Evolutionary conservation across 495 filamentous ascomycete species (phyloP).

Genomic region (Penicillium angulare): DNA sequence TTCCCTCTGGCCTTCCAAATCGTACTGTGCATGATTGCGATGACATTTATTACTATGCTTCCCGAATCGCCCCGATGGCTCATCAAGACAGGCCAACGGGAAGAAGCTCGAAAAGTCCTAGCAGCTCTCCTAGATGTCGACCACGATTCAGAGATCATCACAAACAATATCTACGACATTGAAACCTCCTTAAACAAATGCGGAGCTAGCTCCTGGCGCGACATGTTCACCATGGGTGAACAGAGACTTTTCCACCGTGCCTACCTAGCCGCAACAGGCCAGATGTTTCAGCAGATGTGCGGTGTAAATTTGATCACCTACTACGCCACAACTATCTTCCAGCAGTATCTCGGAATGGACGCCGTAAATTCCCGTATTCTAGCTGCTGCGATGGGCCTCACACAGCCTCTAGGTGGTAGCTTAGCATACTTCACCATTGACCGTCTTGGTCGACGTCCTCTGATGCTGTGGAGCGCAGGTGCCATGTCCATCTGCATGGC

Average conservation of each 20-base stretch:
- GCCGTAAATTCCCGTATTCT: constrained; percentile 82
- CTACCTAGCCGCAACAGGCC: constrained; percentile 30
- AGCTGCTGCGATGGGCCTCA: constrained; percentile 75
- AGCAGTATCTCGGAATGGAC: constrained; percentile 54
- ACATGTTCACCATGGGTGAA: constrained; percentile 35
- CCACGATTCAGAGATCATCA: constrained; percentile 25
- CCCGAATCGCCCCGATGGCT: constrained; percentile 63
- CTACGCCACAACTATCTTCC: constrained; percentile 24
- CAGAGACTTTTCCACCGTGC: constrained; percentile 36
- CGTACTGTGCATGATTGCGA: constrained; percentile 52
- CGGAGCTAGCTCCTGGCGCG: constrained; percentile 26
- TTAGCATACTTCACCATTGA: constrained; percentile 78
- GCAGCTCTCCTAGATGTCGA: constrained; percentile 31
- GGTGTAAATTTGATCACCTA: constrained; percentile 27
- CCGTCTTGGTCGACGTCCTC: constrained; percentile 64
- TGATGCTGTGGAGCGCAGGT: constrained; percentile 56
- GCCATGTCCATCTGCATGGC: constrained; percentile 64
- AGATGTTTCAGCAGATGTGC: constrained; percentile 33
- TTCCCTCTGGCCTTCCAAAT: constrained; percentile 68
- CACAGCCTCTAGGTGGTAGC: constrained; percentile 71
- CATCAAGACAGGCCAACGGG: constrained; percentile 48
- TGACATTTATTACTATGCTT: constrained; percentile 47
- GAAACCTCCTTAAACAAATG: constrained; percentile 38
- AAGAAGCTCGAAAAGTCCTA: constrained; percentile 55
- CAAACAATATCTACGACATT: constrained; percentile 33